Conservation (phyloP, 192 early-diverging fungal species). For the Podila horticola region DNA sequence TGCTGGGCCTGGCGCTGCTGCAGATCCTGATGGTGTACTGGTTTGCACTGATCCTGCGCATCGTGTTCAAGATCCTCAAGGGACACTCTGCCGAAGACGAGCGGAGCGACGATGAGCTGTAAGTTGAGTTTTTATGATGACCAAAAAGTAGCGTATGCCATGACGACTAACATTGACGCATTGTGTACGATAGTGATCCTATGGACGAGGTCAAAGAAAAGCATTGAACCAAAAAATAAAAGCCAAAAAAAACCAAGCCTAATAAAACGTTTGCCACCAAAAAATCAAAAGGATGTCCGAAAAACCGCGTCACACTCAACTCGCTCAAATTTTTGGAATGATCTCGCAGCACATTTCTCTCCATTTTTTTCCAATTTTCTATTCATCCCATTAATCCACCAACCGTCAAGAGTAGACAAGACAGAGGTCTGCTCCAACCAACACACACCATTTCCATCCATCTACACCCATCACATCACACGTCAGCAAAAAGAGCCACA, state of each 20-base stretch:
- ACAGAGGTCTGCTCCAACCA: neutral
- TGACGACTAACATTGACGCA: too few species aligned
- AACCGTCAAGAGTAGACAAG: neutral
- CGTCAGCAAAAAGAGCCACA: neutral
- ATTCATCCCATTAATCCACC: neutral
- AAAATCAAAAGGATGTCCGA: too few species aligned
- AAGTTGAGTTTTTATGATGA: too few species aligned
- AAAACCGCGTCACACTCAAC: neutral
- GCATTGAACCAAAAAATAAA: neutral
- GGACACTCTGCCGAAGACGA: constrained; percentile 67
- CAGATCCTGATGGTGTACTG: constrained; percentile 75
- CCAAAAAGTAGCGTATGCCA: too few species aligned
- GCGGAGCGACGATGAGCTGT: constrained; percentile 75
- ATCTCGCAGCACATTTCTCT: neutral
- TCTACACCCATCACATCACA: neutral
- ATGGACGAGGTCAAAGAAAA: neutral
- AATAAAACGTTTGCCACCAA: neutral
- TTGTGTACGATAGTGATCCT: neutral
- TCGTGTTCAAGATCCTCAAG: constrained; percentile 68
- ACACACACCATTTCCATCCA: neutral
- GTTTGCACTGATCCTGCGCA: constrained; percentile 72
- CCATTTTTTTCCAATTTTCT: neutral
- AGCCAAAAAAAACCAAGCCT: neutral
- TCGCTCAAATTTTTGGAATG: neutral
- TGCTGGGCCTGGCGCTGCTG: constrained; percentile 57